phyloP scores from a whole-genome alignment of 305 asterid species.

The Fraxinus latifolia region DNA sequence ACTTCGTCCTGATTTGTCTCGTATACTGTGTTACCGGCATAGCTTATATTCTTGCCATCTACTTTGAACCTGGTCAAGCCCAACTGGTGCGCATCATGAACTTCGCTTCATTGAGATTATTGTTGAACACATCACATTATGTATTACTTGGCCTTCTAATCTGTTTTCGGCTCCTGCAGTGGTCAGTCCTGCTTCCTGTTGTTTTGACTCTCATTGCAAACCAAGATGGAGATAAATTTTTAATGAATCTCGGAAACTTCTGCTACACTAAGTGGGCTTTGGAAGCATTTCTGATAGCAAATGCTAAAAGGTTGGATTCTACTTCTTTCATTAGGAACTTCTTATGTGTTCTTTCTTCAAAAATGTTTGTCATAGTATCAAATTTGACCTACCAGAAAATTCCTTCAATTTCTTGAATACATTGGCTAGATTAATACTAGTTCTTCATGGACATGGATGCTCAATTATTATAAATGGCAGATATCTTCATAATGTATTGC shows the following conservation, averaged over 20 bases:
- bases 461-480: background rate
- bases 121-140: conserved; percentile 14
- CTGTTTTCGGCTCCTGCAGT: conserved; percentile 31
- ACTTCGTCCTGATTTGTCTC: conserved; percentile 58
- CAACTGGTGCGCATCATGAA: conserved; percentile 49
- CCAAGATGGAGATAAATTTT: conserved; percentile 54
- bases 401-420: background rate
- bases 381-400: background rate
- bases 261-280: conserved; percentile 84
- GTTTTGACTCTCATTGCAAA: conserved; percentile 67
- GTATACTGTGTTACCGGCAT: conserved; percentile 81
- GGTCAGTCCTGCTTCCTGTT: conserved; percentile 78
- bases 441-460: background rate
- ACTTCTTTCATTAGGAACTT: background rate
- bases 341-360: background rate
- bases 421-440: background rate
- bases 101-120: conserved; percentile 17
- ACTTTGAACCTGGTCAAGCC: conserved; percentile 70
- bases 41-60: conserved; percentile 78
- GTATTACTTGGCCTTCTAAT: background rate
- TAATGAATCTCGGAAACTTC: conserved; percentile 44
- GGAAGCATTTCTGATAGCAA: conserved; percentile 65
- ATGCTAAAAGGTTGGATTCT: conserved; percentile 57
- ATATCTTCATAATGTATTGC: background rate
- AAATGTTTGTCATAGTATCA: background rate